Base-by-base conservation (phyloP, 441 rosid species). In the Viola pubescens region DNA sequence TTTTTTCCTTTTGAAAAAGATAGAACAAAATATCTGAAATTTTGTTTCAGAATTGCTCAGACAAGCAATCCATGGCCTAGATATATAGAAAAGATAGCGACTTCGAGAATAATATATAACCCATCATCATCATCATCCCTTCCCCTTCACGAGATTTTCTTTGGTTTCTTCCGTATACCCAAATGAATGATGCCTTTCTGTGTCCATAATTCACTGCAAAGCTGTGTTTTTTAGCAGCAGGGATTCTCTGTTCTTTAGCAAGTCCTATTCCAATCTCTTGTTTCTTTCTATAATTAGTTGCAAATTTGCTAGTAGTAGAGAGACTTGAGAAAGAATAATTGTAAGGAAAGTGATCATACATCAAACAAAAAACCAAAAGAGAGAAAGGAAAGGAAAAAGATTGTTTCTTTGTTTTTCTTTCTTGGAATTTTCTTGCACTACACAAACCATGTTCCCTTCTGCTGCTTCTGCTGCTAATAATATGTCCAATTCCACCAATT, bases 101-200 rank as follows among this genome's bases (percentile, higher is more conserved):
- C 86, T 73, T 74, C 70, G 75, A 83, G 91, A 85, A 79, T 81
- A 85, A 19, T 19, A 19, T 19, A n/a, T n/a, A n/a, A n/a, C 75
- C 80, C 82, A 76, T 80, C 87, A 76, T 79, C 75, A 73, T 80
- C 80, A 68, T 70, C 76, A 56, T 52, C 66, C 72, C 83, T 50
- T 52, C 66, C 26, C 72, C 83, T 72, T 77, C 84, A 77, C 77
- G 82, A 81, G 81, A 77, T 68, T 67, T 73, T 62, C 50, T 81
- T 78, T 79, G 69, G 75, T 77, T 1, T 19, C 1, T 19, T 19
- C 26, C 1, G 1, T 1, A 19, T 67, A 65, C 71, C 76, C 81
- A 80, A 19, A 70, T 70, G 80, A 77, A 78, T 70, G 82, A 72
- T 80, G 70, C 73, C 85, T 78, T 83, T 80, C 80, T 79, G 80